Conservation (phyloP, 805 yeast species). For the Saturnispora serradocipensis region DNA sequence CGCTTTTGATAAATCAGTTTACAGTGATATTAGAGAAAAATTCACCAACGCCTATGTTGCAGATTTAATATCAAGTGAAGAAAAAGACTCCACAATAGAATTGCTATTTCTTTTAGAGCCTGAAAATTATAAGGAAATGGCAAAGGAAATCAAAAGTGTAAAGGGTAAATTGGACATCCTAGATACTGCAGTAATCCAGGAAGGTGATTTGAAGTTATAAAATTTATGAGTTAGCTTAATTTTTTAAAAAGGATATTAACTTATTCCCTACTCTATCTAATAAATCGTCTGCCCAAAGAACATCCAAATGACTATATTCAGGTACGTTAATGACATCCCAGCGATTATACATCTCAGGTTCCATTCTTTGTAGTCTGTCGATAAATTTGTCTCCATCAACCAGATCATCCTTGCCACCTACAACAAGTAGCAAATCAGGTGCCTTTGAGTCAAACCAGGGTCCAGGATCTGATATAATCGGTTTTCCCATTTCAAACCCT, state of each 20-base stretch:
- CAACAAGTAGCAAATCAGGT: slow-evolving; percentile 56
- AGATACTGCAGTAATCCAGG: slow-evolving; percentile 26
- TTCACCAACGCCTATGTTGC: slow-evolving; percentile 12
- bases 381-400: slow-evolving; percentile 68
- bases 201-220: slow-evolving; percentile 13
- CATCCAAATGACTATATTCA: slow-evolving; percentile 80
- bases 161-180: slow-evolving; percentile 36
- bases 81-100: slow-evolving; percentile 10
- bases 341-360: slow-evolving; percentile 34
- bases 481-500: slow-evolving; percentile 33
- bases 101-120: slow-evolving; percentile 17
- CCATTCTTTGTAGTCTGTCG: slow-evolving; percentile 54
- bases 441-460: slow-evolving; percentile 46
- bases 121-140: slow-evolving; percentile 24
- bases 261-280: slow-evolving; percentile 53
- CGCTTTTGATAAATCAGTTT: slow-evolving; percentile 45
- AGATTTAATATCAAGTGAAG: slow-evolving; percentile 9
- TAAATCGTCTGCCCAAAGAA: slow-evolving; percentile 83
- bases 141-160: slow-evolving; percentile 34
- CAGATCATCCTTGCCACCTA: slow-evolving; percentile 65
- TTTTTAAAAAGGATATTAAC: slow-evolving; percentile 27
- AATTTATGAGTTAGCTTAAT: neutral
- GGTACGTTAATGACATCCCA: slow-evolving; percentile 38
- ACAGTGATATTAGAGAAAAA: slow-evolving; percentile 29
- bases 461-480: slow-evolving; percentile 43